Evolutionary conservation across 805 yeast genomes (phyloP).

Genomic region (Brettanomyces naardenensis): DNA sequence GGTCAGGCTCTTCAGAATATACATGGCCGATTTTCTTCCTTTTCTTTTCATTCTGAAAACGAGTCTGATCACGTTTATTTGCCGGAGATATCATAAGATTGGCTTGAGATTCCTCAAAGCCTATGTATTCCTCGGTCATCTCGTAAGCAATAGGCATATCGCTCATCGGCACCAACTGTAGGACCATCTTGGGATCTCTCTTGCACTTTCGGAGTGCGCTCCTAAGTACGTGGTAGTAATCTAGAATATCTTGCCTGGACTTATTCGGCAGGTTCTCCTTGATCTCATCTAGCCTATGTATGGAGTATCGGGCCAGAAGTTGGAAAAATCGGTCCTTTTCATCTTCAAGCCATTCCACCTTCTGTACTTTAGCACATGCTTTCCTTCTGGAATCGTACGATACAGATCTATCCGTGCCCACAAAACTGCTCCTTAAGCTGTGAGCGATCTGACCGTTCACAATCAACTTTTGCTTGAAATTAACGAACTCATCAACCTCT

Average conservation of each 20-base stretch:
- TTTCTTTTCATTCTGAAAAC: neutral
- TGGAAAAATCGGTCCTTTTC: conserved; percentile 49
- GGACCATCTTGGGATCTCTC: conserved; percentile 9
- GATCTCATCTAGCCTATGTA: conserved; percentile 36
- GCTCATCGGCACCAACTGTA: conserved; percentile 27
- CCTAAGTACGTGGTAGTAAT: conserved; percentile 35
- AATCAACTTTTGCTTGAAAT: neutral
- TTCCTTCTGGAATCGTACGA: neutral
- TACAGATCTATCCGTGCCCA: neutral
- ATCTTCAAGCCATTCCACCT: conserved; percentile 30
- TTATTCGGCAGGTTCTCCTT: conserved; percentile 32
- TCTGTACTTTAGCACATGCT: neutral
- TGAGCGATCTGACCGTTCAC: too few relatives aligned
- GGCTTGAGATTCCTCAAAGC: conserved; percentile 34
- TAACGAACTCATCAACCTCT: conserved; percentile 5
- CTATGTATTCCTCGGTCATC: conserved; percentile 34
- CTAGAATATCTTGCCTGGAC: conserved; percentile 33
- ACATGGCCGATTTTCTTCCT: neutral
- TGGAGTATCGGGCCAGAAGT: conserved; percentile 40
- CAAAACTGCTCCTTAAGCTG: neutral
- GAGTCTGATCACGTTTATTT: neutral
- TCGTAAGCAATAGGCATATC: conserved; percentile 49
- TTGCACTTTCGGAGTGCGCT: conserved; percentile 22
- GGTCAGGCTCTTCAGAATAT: conserved; percentile 2
- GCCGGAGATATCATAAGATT: conserved; percentile 2